A percentile compares a stretch with the other conserved stretches of the same genome.
phyloP scores from a whole-genome alignment of 164 flowering plant species.

The Malania oleifera region DNA sequence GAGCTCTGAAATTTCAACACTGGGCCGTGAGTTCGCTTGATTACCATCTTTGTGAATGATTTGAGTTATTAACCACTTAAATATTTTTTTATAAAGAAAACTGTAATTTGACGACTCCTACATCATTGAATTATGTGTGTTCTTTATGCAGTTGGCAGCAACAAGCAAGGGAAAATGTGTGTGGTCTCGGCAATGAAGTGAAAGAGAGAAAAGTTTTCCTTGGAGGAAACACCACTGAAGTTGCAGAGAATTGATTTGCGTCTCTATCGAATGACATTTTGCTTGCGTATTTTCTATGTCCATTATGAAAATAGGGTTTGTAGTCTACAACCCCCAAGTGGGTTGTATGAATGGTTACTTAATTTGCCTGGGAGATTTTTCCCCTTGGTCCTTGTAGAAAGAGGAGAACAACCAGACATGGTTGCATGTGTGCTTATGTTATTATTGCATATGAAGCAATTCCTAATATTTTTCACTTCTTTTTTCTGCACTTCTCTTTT shows the following conservation, averaged over 20 bases:
- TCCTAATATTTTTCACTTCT: too few species aligned
- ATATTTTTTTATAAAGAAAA: too few species aligned
- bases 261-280: slow-evolving; percentile 11
- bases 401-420: background rate
- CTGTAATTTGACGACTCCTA: too few species aligned
- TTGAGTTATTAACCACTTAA: background rate
- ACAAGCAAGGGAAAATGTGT: slow-evolving; percentile 22
- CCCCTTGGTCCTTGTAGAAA: slow-evolving; percentile 11
- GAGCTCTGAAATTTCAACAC: slow-evolving; percentile 49
- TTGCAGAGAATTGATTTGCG: slow-evolving; percentile 6
- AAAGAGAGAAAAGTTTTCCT: slow-evolving; percentile 6
- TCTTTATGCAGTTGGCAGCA: slow-evolving; percentile 24
- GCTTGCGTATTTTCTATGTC: slow-evolving; percentile 1
- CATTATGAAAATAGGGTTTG: background rate
- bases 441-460: too few species aligned
- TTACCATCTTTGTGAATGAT: background rate
- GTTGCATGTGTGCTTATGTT: too few species aligned
- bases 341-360: background rate
- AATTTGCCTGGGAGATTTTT: background rate
- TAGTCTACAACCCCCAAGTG: background rate
- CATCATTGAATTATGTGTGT: too few species aligned
- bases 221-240: slow-evolving; percentile 1
- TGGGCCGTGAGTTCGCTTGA: slow-evolving; percentile 36
- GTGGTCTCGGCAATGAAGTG: slow-evolving; percentile 13
- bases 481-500: too few species aligned